phyloP scores from a whole-genome alignment of 129 eudicot genomes.

The Artemisia annua region DNA sequence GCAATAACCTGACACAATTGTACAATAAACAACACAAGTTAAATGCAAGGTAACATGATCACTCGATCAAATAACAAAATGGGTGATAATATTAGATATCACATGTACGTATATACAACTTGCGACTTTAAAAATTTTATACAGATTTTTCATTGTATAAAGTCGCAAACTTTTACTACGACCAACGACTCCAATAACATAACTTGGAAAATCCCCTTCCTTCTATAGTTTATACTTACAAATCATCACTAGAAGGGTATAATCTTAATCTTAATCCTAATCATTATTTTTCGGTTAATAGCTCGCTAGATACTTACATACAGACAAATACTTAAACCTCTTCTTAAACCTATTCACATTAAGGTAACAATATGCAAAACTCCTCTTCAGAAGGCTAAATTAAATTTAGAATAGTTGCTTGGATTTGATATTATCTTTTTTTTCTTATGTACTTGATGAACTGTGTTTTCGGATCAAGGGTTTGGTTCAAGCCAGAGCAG shows the following conservation, averaged over 20 bases:
- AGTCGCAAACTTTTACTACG: constrained; percentile 32
- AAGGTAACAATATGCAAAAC: constrained; percentile 29
- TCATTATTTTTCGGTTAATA: constrained; percentile 28
- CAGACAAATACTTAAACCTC: constrained; percentile 21
- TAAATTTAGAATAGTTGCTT: constrained; percentile 20
- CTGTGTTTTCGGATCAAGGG: constrained; percentile 14
- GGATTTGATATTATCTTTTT: constrained; percentile 11
- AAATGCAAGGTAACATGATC: not conserved
- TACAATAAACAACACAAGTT: not conserved
- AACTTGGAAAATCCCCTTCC: constrained; percentile 33
- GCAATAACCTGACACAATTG: not conserved
- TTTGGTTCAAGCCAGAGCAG: constrained; percentile 66
- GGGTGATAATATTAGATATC: constrained; percentile 6
- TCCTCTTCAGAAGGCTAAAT: constrained; percentile 33
- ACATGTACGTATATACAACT: constrained; percentile 24
- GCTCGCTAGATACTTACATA: constrained; percentile 33
- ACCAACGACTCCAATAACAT: constrained; percentile 32
- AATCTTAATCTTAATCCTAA: constrained; percentile 28
- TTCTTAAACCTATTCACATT: constrained; percentile 39
- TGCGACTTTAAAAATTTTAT: constrained; percentile 31
- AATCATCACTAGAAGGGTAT: constrained; percentile 41
- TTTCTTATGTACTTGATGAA: constrained; percentile 35
- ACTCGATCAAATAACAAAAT: not conserved
- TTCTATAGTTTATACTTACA: constrained; percentile 49
- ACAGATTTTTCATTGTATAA: constrained; percentile 38